Evolutionary conservation across 1,284 basidiomycete species (phyloP), one percentile per base, ranked within the genome.

Genomic region (Microbotryomycetes sp.): DNA sequence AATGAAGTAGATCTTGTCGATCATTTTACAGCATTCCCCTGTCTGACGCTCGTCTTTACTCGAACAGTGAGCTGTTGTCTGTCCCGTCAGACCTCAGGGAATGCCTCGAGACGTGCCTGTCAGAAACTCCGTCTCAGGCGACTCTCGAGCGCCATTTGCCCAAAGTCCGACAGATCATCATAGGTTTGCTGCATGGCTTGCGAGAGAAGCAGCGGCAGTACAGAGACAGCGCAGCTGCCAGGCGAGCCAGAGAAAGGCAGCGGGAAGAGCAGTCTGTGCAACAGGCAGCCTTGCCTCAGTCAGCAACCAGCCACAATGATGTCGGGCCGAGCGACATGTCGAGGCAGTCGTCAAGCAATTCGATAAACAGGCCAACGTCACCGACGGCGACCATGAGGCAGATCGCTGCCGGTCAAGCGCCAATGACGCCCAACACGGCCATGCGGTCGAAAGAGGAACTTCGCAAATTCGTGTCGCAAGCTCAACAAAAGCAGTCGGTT

Each of bases 71-170:
- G 73, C 84, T 98, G 58, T 79, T 88, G 72, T 79, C 83, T 6
- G 89, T 98, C 2, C 94, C 96, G 2, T 83, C 91, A 66, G 90
- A 97, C 73, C 82, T 98, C 26, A 85, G 94, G 49, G 79, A 78
- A 57, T 87, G 96, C 48, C 84, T 98, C 52, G 96, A 98, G 76
- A 85, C 70, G 89, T 91, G 72, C 80, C 97, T 46, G 84, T 91
- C 6, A 41, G 92, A 97, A 76, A 89, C 94, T 58, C 91, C 93
- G 30, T 87, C 83, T 0, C 81, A 83, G 6, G 85, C 88, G 56
- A 91, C 89, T 62, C 85, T 98, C 62, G 89, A 94, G 55, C 78
- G 86, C 2, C 96, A 91, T 77, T 83, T 97, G 4, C 94, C 96
- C 23, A 84, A 84, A 65, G 93, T 97, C 52, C 86, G 94, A 52